Base-by-base conservation (phyloP, 106 monocot species). In the Dactylorhiza incarnata region DNA sequence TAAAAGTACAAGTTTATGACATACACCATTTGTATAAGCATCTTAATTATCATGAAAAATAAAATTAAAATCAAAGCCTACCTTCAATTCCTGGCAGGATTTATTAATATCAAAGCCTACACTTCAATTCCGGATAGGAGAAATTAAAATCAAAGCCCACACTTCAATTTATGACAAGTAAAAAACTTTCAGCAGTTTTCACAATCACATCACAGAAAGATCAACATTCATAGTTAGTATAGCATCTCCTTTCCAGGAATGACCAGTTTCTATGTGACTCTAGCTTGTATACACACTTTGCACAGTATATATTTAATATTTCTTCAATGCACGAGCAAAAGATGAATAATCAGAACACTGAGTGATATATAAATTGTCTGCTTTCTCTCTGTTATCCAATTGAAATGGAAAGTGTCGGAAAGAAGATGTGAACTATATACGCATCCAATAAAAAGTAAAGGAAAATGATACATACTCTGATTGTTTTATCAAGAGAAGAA, bases 401-500 rank as follows among this genome's bases (percentile, higher is more conserved):
- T 37, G 37, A 37, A 37, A 37, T 37, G 37, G 37, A 37, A 37
- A 37, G 37, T 37, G 37, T 37, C 37, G 1, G 37, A 37, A 37
- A 3, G 37, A 37, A 37, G 37, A 37, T 37, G 37, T 37, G 37
- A 37, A 37, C 37, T 37, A 37, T 37, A 37, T 37, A 37, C 37
- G 2, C 37, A 37, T 37, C 29, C 29, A 8, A 26, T 65, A 0
- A 69, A 69, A 9, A 67, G 2, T 2, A 45, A 58, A 74, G 7
- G 5, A 26, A 79, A 50, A 25, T n/a, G 15, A 55, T 69, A 73
- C 84, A 49, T 78, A 87, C 87, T 58, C 83, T 78, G 67, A 87
- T 77, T 73, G 87, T 81, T 76, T 79, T 87, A 75, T 87, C 87
- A 59, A 50, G 81, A 24, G 87, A 87, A 73, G 81, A 75, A 76